phyloP scores from a whole-genome alignment of 2,329 filamentous ascomycete genomes.

The Calcarisporium arbuscula region DNA sequence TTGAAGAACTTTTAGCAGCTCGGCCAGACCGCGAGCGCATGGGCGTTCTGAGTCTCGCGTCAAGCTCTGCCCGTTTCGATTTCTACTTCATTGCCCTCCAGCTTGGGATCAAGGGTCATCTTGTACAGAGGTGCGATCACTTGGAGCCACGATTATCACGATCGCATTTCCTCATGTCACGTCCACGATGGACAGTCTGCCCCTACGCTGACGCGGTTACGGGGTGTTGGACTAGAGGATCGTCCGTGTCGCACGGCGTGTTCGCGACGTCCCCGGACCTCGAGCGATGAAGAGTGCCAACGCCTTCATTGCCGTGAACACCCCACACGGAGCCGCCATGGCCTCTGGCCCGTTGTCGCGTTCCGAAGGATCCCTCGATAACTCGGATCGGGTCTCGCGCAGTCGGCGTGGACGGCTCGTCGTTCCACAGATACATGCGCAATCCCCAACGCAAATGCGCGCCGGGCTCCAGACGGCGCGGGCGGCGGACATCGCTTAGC shows the following conservation, averaged over 20 bases:
- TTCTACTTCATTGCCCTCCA: constrained; percentile 32
- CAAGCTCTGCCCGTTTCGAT: constrained; percentile 37
- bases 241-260: constrained; percentile 25
- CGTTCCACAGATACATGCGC: constrained; percentile 11
- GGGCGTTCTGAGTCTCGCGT: constrained; percentile 22
- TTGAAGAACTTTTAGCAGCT: constrained; percentile 26
- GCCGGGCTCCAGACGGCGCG: constrained; percentile 11
- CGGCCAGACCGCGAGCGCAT: constrained; percentile 1
- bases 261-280: constrained; percentile 22
- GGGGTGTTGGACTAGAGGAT: constrained; percentile 10
- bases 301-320: constrained; percentile 34
- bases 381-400: constrained; percentile 7
- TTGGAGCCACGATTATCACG: constrained; percentile 35
- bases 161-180: constrained; percentile 9
- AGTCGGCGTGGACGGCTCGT: constrained; percentile 16
- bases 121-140: constrained; percentile 25
- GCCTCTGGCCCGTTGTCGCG: constrained; percentile 19
- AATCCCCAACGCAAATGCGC: constrained; percentile 12
- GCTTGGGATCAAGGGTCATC: too few species aligned
- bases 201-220: background rate
- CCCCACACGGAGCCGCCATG: constrained; percentile 46
- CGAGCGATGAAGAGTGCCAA: constrained; percentile 22
- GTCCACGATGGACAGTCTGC: too few species aligned
- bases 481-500: constrained; percentile 11
- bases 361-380: constrained; percentile 15